Evolutionary conservation across 768 basidiomycete species (phyloP), one percentile per base, ranked within the genome.

Genomic region (Tephrocybe sp.): DNA sequence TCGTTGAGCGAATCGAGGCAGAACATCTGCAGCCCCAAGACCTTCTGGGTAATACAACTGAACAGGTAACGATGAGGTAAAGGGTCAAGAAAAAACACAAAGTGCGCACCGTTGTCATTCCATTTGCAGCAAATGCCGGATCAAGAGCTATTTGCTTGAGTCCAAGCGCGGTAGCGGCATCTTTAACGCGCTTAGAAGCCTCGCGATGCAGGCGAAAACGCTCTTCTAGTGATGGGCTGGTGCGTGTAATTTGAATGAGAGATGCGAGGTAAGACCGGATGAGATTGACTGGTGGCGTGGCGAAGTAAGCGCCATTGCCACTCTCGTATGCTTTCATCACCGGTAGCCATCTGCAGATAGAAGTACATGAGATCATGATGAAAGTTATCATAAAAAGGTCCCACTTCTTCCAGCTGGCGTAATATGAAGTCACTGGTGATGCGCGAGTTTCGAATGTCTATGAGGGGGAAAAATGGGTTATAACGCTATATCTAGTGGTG

Each of bases 251-350:
- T 54, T 80, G 75, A 21, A 68, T 68, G 45, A 99, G 80, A 8
- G 94, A 88, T n/a, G 83, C 79, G 62, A 88, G 84, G 67, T 90
- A 91, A 2, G 97, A 91, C 67, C 93, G 90, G 62, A 98, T 84
- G 58, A 99, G 83, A 72, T 97, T 96, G 53, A 95, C 90, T 7
- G 93, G 94, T 2, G 93, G 91, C 0, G 94, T 98, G 7, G 95
- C 96, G 68, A 98, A 98, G 76, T 98, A 98, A 17, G 86, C 86
- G 0, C 92, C 77, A 10, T 71, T 71, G 53, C 90, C 90, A 51
- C 72, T 70, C 72, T 98, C 94, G 67, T 98, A 99, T 2, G 88
- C 85, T 61, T 86, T 81, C 95, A 98, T 98, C 65, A 97, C 85
- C 1, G 93, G 93, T 39, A 95, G 74, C 91, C 91, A 93, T 61